Evolutionary conservation across 2,329 filamentous ascomycete genomes (phyloP).

Genomic region (Alternaria sp.): DNA sequence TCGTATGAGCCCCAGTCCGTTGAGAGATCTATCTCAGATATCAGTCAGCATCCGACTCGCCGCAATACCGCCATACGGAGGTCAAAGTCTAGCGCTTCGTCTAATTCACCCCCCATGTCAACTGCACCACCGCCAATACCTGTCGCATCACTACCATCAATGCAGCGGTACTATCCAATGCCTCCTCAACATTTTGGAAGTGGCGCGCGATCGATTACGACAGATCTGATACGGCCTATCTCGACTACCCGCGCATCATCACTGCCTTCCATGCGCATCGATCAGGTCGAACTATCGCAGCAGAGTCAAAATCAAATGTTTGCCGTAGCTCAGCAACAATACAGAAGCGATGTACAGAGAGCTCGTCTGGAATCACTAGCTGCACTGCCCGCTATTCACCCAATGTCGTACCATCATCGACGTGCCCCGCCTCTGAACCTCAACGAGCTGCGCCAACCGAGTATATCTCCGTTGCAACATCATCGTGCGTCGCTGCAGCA

Average conservation of each 20-base stretch:
- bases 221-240: background rate
- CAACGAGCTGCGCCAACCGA: too few relatives aligned
- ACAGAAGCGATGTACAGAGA: background rate
- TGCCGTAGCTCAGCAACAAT: background rate
- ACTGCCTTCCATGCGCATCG: constrained; percentile 1
- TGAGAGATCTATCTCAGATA: constrained; percentile 21
- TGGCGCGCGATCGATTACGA: background rate
- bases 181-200: background rate
- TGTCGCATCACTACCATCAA: background rate
- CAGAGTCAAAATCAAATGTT: too few relatives aligned
- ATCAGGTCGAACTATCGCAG: background rate
- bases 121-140: constrained; percentile 15
- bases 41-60: constrained; percentile 17
- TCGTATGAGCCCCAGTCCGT: constrained; percentile 1
- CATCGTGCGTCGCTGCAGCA: too few relatives aligned
- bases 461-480: too few relatives aligned
- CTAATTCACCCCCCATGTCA: constrained; percentile 16
- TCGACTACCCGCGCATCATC: background rate
- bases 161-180: constrained; percentile 4
- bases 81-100: constrained; percentile 22
- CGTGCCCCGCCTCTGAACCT: too few relatives aligned
- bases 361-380: constrained; percentile 4
- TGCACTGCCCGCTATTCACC: too few relatives aligned
- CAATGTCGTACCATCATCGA: too few relatives aligned
- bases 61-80: constrained; percentile 19